Evolutionary conservation across 2,329 filamentous ascomycete genomes (phyloP), one percentile per base, ranked within the genome.

Genomic region (Knoxdaviesia capensis): DNA sequence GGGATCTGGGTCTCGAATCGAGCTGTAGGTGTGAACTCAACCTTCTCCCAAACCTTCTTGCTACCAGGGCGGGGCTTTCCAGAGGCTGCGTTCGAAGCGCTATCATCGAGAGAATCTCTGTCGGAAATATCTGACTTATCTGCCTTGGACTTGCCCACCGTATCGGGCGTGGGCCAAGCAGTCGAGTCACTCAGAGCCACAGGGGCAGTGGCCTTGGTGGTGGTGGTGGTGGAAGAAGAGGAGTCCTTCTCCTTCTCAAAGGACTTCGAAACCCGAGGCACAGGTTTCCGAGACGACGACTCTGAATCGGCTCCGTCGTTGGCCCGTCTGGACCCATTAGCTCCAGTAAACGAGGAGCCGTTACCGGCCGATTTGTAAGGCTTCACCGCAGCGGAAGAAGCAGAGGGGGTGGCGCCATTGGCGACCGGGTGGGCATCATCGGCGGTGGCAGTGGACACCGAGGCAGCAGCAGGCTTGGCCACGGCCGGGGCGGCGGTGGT

Each of bases 91-190:
- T 20, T 20, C 20, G 20, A 20, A 50, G 57, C 51, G 54, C 66
- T 51, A 43, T 74, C 61, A n/a, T 70, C 75, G 47, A 76, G 69
- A 37, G 59, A 62, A 48, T 81, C 78, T 20, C 20, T 20, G 20
- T 20, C 20, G 20, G 20, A 20, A 20, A 20, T 20, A 20, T 20
- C 20, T 20, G 20, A 20, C 39, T 77, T 73, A 47, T 83, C 78
- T 38, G 74, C 68, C 47, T 81, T 73, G 50, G 90, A 85, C 48
- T 68, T 64, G 38, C 59, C 59, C 40, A 78, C 76, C 41, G 79
- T 74, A 50, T 94, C 84, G 1, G 86, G 86, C 3, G 88, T 96
- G 10, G 90, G 90, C 90, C 90, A 98, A 20, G 77, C 77, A 42
- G 74, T 65, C 40, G 83, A 69, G 57, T 96, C 87, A 45, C 35